Conservation (phyloP, 768 basidiomycete genomes). For the Cantharellus anzutake region DNA sequence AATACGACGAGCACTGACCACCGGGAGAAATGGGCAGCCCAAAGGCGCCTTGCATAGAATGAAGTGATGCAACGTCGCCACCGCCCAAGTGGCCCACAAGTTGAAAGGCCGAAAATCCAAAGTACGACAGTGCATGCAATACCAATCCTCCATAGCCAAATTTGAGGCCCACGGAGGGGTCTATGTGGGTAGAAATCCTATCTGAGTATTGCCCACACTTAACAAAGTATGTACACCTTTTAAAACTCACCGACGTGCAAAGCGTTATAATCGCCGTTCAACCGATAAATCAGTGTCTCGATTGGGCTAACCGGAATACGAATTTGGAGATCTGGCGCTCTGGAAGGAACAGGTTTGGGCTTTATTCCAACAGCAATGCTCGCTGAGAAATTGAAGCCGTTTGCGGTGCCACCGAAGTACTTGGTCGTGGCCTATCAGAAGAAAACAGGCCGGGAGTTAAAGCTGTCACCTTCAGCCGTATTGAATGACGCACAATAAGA, state of each 20-base stretch:
- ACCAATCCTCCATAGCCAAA: constrained; percentile 76
- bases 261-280: constrained; percentile 69
- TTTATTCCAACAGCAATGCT: too few relatives aligned
- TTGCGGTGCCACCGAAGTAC: too few relatives aligned
- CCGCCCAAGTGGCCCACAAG: constrained; percentile 44
- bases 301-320: too few relatives aligned
- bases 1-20: constrained; percentile 15
- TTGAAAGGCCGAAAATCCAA: constrained; percentile 64
- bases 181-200: constrained; percentile 18
- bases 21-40: constrained; percentile 72
- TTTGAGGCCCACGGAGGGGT: constrained; percentile 50
- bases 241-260: constrained; percentile 41
- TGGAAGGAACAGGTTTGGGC: too few relatives aligned
- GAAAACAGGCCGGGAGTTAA: too few relatives aligned
- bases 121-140: constrained; percentile 67
- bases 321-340: too few relatives aligned
- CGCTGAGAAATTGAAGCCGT: too few relatives aligned
- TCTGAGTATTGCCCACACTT: not conserved
- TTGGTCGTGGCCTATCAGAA: too few relatives aligned
- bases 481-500: too few relatives aligned
- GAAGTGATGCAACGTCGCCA: constrained; percentile 40
- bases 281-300: constrained; percentile 46
- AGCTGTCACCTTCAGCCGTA: too few relatives aligned
- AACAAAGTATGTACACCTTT: not conserved
- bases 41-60: constrained; percentile 54